Evolutionary conservation across 2,329 filamentous ascomycete genomes (phyloP), one percentile per base, ranked within the genome.

Genomic region (Trichoderma koningii): DNA sequence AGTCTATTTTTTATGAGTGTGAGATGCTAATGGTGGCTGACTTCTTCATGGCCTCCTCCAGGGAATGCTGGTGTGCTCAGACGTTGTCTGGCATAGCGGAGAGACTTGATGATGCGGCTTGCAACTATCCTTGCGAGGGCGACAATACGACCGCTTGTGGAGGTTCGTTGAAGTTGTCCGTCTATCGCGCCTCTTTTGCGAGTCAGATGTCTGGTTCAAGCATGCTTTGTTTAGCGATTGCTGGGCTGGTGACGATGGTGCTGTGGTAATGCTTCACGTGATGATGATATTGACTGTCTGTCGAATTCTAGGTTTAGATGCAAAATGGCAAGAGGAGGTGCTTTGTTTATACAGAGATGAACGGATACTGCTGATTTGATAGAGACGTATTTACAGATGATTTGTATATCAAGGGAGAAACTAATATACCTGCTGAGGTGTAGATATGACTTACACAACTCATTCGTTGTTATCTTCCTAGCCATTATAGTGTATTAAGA

Each of bases 51-150:
- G 38, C 7, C 12, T 7, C 41, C 41, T 34, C 3, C 5, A 84
- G 83, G 63, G 85, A 87, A 76, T 88, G 85, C 78, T 88, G 84
- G 80, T 88, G 86, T 73, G 79, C 82, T 23, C 76, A 80, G 19
- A 76, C 76, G 53, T 70, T 88, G n/a, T 80, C 79, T 9, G 73
- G 75, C 9, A 77, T 85, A 26, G 79, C 83, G 17, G 72, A 70
- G 10, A 78, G 79, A 66, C 72, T 86, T 10, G 70, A 77, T 34
- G 84, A 86, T 23, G 69, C 68, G 19, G 74, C 75, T 2, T 88
- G 86, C 73, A 74, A 81, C 64, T 77, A 81, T 38, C 74, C 82
- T 0, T 88, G 86, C 68, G 79, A 82, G 52, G 86, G 85, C 2
- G 81, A 85, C 71, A 73, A 74, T 17, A 77, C 74, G 1, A 78